Evolutionary conservation across 164 flowering plant genomes (phyloP).

Genomic region (Cinnamomum chago): DNA sequence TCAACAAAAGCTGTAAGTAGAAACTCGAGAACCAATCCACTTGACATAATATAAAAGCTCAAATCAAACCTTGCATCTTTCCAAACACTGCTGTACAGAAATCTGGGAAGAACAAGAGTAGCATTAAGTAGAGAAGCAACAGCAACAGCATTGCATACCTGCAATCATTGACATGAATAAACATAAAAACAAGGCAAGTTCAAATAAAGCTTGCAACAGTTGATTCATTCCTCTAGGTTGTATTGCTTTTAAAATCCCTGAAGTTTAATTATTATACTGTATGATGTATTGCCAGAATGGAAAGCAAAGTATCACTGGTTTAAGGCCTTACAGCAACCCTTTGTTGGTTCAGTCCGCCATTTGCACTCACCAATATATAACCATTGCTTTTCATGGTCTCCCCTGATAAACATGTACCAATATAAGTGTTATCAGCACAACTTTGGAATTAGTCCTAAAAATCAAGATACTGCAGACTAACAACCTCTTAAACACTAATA

Average conservation of each 20-base stretch:
- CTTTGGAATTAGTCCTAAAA: neutral
- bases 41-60: constrained; percentile 3
- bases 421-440: neutral
- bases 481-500: neutral
- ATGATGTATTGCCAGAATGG: too few relatives aligned
- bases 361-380: constrained; percentile 85
- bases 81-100: constrained; percentile 98
- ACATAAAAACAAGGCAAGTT: neutral
- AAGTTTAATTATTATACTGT: neutral
- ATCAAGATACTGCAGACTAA: neutral
- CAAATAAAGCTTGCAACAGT: neutral
- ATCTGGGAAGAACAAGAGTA: constrained; percentile 84
- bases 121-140: constrained; percentile 93
- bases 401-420: constrained; percentile 29
- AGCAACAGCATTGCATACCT: constrained; percentile 98
- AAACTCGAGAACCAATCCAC: neutral
- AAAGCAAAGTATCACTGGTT: too few relatives aligned
- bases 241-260: neutral
- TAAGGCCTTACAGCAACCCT: constrained; percentile 84
- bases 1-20: neutral
- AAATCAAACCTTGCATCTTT: constrained; percentile 83
- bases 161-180: constrained; percentile 16
- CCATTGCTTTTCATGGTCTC: constrained; percentile 41
- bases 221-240: neutral
- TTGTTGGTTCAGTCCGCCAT: constrained; percentile 99